Evolutionary conservation across 306 rosid genomes (phyloP).

Genomic region (Cucumis sativus): Cucumber_9930_V3 NC_026661.2:3065001-3065500

Average conservation of each 20-base stretch:
- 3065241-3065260: constrained; percentile 66
- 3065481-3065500: constrained; percentile 1
- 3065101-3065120: constrained; percentile 79
- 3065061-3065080: constrained; percentile 88
- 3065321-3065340: constrained; percentile 84
- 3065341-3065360: constrained; percentile 42
- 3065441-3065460: background rate
- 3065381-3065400: background rate
- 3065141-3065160: constrained; percentile 67
- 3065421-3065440: background rate
- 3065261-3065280: constrained; percentile 67
- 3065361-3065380: constrained; percentile 11
- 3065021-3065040: background rate
- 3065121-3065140: constrained; percentile 46
- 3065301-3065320: constrained; percentile 43
- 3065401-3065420: background rate
- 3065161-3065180: constrained; percentile 74
- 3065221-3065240: constrained; percentile 79
- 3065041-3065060: constrained; percentile 1
- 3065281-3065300: constrained; percentile 76
- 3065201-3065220: constrained; percentile 93
- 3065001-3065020: background rate
- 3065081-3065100: constrained; percentile 93
- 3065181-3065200: constrained; percentile 84
- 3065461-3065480: background rate